Evolutionary conservation across 2,329 filamentous ascomycete species (phyloP), one percentile per base, ranked within the genome.

Genomic region (Fusarium vanettenii): DNA sequence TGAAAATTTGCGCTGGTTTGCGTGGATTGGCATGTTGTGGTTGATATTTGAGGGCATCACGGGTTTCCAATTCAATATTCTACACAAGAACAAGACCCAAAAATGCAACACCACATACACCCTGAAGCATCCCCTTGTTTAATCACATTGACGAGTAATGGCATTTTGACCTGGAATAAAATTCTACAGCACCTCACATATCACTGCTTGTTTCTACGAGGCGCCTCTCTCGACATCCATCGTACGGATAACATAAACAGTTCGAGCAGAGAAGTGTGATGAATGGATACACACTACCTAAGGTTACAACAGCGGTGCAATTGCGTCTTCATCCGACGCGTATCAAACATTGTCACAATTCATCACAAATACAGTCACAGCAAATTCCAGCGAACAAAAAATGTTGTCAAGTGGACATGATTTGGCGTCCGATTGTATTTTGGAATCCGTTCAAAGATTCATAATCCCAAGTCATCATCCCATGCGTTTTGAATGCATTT

Each of bases 401-500:
- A n/a, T 48, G 7, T 62, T 60, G 73, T 76, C 67, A 74, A 75
- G 45, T 68, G 62, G 64, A 72, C 76, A 76, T 74, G 62, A 71
- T 72, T 73, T 74, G 77, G 70, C 70, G 78, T 78, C 78, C 75
- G 76, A 78, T 79, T 75, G 64, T 71, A 73, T 79, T 79, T 78
- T 79, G 76, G 78, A 79, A 79, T 79, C 67, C 76, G 68, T 69
- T 79, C 48, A 55, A 55, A 73, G 76, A 73, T 72, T 79, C 77
- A 77, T 79, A 69, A 81, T 79, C 80, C 81, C 77, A 81, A 75
- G 79, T 80, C 76, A 77, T 82, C 78, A 81, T 81, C 79, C 80
- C 80, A 82, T 80, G 78, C 81, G 67, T 76, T 78, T 80, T 81
- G 78, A 82, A 83, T 83, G 79, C 81, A 82, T 79, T 80, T 56